Evolutionary conservation across 2,329 filamentous ascomycete species (phyloP).

Genomic region (Colletotrichum chrysophilum): DNA sequence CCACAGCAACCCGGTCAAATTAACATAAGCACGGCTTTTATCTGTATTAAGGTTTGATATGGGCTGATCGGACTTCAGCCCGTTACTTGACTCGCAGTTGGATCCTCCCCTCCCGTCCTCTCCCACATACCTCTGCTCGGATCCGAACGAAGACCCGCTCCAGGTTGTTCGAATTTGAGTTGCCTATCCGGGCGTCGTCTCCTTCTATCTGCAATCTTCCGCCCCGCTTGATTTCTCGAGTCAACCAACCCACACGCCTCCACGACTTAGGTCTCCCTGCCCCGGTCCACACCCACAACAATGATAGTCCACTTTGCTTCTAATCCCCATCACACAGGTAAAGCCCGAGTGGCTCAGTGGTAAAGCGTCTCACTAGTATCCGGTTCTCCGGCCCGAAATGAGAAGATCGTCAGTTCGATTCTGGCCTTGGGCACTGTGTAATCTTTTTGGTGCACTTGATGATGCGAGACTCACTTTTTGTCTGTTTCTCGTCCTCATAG

Average conservation of each 20-base stretch:
- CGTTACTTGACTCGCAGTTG: background rate
- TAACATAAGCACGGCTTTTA: background rate
- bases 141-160: background rate
- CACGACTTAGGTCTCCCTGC: background rate
- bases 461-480: background rate
- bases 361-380: conserved; percentile 23
- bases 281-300: background rate
- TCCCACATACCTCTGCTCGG: background rate
- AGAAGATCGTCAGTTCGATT: conserved; percentile 22
- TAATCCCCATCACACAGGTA: background rate
- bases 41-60: background rate
- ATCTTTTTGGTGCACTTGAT: background rate
- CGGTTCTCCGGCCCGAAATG: background rate
- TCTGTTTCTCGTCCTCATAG: background rate
- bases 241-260: background rate
- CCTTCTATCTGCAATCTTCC: background rate
- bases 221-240: background rate
- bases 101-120: background rate
- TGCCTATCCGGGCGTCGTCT: background rate
- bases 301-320: background rate
- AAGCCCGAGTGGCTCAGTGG: conserved; percentile 21
- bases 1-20: background rate
- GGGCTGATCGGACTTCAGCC: background rate
- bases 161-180: background rate
- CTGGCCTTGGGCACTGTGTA: conserved; percentile 15